These are phyloP conservation scores for Aspergillus haitiensis DNA, from an alignment of 495 filamentous ascomycete species.

Conservation along the genomic window DNA sequence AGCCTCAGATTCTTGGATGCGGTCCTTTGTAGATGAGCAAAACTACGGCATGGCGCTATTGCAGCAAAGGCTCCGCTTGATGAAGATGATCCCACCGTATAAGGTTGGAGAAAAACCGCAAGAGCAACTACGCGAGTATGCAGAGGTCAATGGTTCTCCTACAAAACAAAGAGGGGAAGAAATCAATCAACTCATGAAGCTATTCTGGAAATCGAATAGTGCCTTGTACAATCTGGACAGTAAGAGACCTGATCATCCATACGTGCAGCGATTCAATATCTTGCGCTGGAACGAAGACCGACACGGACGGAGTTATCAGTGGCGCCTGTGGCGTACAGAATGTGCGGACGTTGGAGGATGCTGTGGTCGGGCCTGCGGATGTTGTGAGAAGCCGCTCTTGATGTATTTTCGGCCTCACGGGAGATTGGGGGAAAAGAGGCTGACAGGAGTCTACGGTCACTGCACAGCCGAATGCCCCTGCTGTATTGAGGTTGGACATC, in stretches of 20 bases:
- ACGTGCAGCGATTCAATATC: neutral
- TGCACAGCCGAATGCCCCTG: conserved; percentile 12
- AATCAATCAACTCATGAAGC: neutral
- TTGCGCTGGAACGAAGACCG: neutral
- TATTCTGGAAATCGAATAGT: neutral
- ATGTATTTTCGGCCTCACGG: neutral
- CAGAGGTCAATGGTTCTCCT: neutral
- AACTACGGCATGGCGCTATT: neutral
- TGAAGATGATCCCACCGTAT: neutral
- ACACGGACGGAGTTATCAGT: neutral
- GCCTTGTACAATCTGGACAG: neutral
- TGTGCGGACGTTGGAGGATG: neutral
- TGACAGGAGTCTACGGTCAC: neutral
- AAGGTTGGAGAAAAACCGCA: neutral
- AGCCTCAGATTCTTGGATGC: neutral
- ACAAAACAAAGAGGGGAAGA: neutral
- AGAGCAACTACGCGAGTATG: neutral
- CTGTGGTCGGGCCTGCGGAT: neutral
- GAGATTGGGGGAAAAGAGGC: neutral
- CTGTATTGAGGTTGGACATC: neutral
- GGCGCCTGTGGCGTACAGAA: neutral
- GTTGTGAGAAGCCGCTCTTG: conserved; percentile 2
- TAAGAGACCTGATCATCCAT: neutral
- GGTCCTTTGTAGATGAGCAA: neutral
- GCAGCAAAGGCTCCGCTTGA: neutral